phyloP scores from a whole-genome alignment of 164 flowering plant genomes.

The Chloranthus sessilifolius region DNA sequence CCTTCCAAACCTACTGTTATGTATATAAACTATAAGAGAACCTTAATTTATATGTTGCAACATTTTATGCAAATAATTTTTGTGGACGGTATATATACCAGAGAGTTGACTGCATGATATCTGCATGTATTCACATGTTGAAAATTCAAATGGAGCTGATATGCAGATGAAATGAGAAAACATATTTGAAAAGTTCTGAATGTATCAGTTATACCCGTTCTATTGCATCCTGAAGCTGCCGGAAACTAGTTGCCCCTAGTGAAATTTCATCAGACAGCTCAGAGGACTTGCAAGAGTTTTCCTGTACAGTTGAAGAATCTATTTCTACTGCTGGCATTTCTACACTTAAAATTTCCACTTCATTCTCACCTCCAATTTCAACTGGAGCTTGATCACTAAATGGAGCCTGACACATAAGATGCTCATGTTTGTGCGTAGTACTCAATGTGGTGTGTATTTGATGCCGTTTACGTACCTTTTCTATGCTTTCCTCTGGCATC shows the following conservation, averaged over 20 bases:
- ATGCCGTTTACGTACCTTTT: constrained; percentile 7
- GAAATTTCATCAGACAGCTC: constrained; percentile 44
- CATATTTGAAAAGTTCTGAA: too few species aligned
- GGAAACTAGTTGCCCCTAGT: constrained; percentile 64
- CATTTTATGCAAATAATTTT: too few species aligned
- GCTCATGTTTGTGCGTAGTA: constrained; percentile 9
- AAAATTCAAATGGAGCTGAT: too few species aligned
- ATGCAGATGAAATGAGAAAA: too few species aligned
- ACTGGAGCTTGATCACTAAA: constrained; percentile 21
- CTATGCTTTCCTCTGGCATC: constrained; percentile 20
- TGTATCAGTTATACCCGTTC: constrained; percentile 45
- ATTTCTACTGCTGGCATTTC: constrained; percentile 27
- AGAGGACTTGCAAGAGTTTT: constrained; percentile 52
- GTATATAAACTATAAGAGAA: too few species aligned
- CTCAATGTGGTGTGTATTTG: constrained; percentile 15
- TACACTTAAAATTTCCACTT: constrained; percentile 21
- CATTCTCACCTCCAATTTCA: constrained; percentile 39
- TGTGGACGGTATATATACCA: too few species aligned
- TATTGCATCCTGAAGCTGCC: constrained; percentile 74
- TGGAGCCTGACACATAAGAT: constrained; percentile 12
- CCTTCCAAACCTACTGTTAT: too few species aligned
- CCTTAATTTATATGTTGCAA: too few species aligned
- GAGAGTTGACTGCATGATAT: too few species aligned
- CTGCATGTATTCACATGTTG: too few species aligned
- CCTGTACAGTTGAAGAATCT: constrained; percentile 47